Evolutionary conservation across 306 rosid genomes (phyloP), one percentile per base, ranked within the genome.

Genomic region (Castanea crenata): DNA sequence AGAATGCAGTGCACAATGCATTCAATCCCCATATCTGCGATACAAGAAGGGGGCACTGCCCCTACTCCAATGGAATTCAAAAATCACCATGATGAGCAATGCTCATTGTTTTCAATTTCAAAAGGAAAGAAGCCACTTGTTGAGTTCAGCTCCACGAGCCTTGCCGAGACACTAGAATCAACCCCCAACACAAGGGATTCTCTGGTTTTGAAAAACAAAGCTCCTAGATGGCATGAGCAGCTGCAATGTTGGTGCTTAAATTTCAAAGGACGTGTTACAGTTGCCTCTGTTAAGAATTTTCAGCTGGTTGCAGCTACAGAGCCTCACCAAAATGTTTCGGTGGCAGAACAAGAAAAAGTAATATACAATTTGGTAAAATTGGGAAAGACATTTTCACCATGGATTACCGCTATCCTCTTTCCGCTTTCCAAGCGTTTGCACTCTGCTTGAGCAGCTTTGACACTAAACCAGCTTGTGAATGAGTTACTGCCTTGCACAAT

Each of bases 401-500:
- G 99, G 99, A 95, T 79, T 95, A 91, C 80, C 93, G 92, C 25
- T 92, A 95, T 73, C 99, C 99, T 44, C 94, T 94, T 44, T 95
- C 97, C 16, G 92, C 99, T 51, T 95, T 95, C 88, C 99, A 92
- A 86, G 99, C 99, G 49, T 92, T 95, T 46, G 95, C 98, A 73
- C 91, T 92, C 59, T 92, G 99, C 83, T 86, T 92, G 83, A 95
- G 98, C 78, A 92, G 99, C 90, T 95, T 95, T 55, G 99, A 92
- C 90, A 95, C 98, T 3, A 95, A 95, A 88, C 98, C 97, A 59
- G 97, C 94, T 70, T 95, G 97, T 84, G 99, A 95, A 88, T 94
- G 90, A 94, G 71, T 78, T 75, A 16, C 38, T 73, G 74, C 46
- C 57, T 27, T 55, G 49, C 55, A 63, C 31, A 56, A 55, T 51